Base-by-base conservation (phyloP, 768 basidiomycete genomes). In the Tricholoma sp. region DNA sequence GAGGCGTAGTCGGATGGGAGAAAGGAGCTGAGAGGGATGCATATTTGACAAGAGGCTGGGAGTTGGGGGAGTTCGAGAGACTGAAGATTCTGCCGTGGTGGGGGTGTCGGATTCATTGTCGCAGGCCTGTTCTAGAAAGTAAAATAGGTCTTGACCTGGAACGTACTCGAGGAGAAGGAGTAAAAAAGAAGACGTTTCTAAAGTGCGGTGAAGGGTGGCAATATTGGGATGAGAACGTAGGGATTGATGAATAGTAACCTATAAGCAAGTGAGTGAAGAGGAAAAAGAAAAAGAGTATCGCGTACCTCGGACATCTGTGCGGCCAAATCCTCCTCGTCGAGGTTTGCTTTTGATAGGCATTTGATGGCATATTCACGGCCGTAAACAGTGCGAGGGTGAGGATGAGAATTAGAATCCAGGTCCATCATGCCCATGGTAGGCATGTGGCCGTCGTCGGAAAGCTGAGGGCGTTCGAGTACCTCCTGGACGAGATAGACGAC, bases 101-200 rank as follows among this genome's bases (percentile, higher is more conserved):
- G 72, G 68, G 24, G 73, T 61, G 57, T 80, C 76, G 10, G 79
- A 75, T 55, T 87, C 85, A 70, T 91, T 88, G 72, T 96, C 94
- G 70, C 89, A 86, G 59, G 91, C 86, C 77, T 97, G 93, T 76
- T 98, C 95, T 50, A 99, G 82, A 80, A 98, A 99, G 75, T 94
- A 99, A 72, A 94, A 99, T 61, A 98, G 78, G 72, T 99, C 96
- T 72, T 97, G 91, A 51, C 96, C 96, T 13, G 94, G 94, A 59
- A 97, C 95, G 68, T 88, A 93, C 76, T 99, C 96, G 61, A 99
- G 79, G 47, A 99, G 78, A 61, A 99, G 86, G 61, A 98, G 86
- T 6, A 99, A 78, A 71, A 91, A 97, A 31, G 92, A 87, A 54
- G 84, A 79, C 2, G 94, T 98, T 73, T 99, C 94, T 64, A 96